phyloP scores from a whole-genome alignment of 176 grass and related monocot genomes.

The Lolium rigidum region DNA sequence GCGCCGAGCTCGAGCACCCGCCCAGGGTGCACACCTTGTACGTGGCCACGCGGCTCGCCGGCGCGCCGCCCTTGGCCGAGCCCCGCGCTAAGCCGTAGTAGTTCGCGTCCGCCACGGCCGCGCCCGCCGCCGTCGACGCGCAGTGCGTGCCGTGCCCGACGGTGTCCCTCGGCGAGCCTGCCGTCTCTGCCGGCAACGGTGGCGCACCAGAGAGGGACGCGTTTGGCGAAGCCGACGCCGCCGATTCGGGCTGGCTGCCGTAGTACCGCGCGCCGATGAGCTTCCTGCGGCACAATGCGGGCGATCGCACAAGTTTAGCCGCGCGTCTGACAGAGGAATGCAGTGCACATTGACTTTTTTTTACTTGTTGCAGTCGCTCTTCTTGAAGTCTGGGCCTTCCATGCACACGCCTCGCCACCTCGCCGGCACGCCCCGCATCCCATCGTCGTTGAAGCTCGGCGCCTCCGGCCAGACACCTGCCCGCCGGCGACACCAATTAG shows the following conservation, averaged over 20 bases:
- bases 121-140: slow-evolving; percentile 77
- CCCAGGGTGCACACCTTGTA: slow-evolving; percentile 93
- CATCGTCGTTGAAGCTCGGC: slow-evolving; percentile 82
- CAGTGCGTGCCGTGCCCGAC: slow-evolving; percentile 93
- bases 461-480: slow-evolving; percentile 91
- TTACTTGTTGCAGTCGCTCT: slow-evolving; percentile 84
- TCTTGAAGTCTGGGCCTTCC: slow-evolving; percentile 98
- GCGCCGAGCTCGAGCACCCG: slow-evolving; percentile 74
- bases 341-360: background rate
- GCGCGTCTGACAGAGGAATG: background rate
- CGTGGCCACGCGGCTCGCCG: slow-evolving; percentile 66
- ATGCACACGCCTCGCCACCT: slow-evolving; percentile 93
- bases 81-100: slow-evolving; percentile 85
- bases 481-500: background rate
- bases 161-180: slow-evolving; percentile 69
- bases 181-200: background rate
- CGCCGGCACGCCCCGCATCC: slow-evolving; percentile 68
- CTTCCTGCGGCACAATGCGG: slow-evolving; percentile 55
- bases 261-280: slow-evolving; percentile 95
- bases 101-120: slow-evolving; percentile 55
- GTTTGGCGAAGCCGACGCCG: slow-evolving; percentile 45
- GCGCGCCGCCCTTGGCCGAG: slow-evolving; percentile 76
- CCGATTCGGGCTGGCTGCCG: slow-evolving; percentile 48
- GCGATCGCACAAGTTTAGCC: background rate
- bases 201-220: background rate